phyloP scores from a whole-genome alignment of 768 basidiomycete genomes.

The Mycena galopus region DNA sequence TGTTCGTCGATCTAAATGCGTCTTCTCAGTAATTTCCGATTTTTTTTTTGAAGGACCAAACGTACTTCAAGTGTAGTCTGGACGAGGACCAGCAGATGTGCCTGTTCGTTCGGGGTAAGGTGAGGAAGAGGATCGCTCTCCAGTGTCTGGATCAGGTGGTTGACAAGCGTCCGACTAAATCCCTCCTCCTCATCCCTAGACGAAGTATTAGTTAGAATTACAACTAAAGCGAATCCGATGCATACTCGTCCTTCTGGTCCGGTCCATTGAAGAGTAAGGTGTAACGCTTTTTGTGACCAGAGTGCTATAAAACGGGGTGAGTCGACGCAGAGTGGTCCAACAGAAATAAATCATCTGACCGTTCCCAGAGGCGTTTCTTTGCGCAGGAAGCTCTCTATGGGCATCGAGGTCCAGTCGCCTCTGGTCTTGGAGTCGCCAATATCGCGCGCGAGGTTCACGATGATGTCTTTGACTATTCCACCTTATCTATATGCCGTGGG shows the following conservation, averaged over 20 bases:
- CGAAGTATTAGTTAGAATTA: not conserved
- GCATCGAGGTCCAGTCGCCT: constrained; percentile 62
- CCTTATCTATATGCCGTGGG: constrained; percentile 70
- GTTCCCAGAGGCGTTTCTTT: constrained; percentile 42
- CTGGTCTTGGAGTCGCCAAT: constrained; percentile 43
- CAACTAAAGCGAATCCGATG: not conserved
- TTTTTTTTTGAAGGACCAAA: not conserved
- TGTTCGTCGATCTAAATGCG: constrained; percentile 84
- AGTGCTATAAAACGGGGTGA: constrained; percentile 6
- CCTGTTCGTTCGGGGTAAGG: constrained; percentile 84
- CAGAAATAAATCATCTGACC: not conserved
- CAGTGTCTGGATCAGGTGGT: constrained; percentile 71
- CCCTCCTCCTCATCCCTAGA: constrained; percentile 56
- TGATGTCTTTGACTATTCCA: constrained; percentile 88
- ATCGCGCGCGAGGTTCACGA: constrained; percentile 72
- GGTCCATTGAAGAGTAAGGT: constrained; percentile 66
- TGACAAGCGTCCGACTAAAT: constrained; percentile 74
- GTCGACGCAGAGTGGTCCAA: not conserved
- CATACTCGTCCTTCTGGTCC: constrained; percentile 62
- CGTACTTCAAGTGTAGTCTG: constrained; percentile 89
- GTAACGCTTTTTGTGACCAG: constrained; percentile 56
- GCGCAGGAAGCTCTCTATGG: constrained; percentile 69
- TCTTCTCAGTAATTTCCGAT: no score
- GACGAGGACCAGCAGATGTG: constrained; percentile 85
- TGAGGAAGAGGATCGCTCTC: constrained; percentile 76